phyloP scores from a whole-genome alignment of 768 basidiomycete genomes.

The Boletus subparvulus region DNA sequence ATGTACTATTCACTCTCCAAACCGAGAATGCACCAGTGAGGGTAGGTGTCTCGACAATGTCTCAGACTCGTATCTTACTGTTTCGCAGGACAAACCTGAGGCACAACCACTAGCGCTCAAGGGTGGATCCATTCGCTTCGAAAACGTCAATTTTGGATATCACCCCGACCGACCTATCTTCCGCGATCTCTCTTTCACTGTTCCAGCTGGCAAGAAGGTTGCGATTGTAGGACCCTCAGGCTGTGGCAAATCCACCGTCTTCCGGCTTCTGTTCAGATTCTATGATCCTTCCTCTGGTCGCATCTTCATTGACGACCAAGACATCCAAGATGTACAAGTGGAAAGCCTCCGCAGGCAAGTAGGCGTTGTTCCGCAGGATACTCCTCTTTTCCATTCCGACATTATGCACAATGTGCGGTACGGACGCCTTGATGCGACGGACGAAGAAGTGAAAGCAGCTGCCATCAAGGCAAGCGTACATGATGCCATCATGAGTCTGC shows the following conservation, averaged over 20 bases:
- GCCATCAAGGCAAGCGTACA: conserved; percentile 87
- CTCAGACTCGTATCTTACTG: neutral
- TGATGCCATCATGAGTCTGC: conserved; percentile 72
- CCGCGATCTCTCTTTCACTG: conserved; percentile 78
- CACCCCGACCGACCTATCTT: conserved; percentile 93
- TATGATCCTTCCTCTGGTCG: conserved; percentile 80
- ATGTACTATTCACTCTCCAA: conserved; percentile 87
- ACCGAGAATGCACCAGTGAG: conserved; percentile 71
- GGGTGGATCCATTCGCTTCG: conserved; percentile 89
- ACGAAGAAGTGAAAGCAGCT: conserved; percentile 85
- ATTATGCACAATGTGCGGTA: conserved; percentile 96
- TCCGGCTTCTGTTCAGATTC: conserved; percentile 92
- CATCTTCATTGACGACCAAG: conserved; percentile 89
- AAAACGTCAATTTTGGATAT: conserved; percentile 90
- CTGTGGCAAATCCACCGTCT: conserved; percentile 96
- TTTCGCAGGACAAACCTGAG: conserved; percentile 58
- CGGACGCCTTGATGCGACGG: conserved; percentile 81
- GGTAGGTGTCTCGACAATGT: conserved; percentile 35
- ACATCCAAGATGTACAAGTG: conserved; percentile 71
- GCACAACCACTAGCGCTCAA: conserved; percentile 67
- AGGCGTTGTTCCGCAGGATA: conserved; percentile 98
- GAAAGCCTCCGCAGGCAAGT: conserved; percentile 70
- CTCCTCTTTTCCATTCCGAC: conserved; percentile 94
- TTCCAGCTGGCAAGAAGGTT: conserved; percentile 95
- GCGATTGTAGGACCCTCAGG: conserved; percentile 97